phyloP scores from a whole-genome alignment of 495 filamentous ascomycete species.

The Aspergillus ostianus region DNA sequence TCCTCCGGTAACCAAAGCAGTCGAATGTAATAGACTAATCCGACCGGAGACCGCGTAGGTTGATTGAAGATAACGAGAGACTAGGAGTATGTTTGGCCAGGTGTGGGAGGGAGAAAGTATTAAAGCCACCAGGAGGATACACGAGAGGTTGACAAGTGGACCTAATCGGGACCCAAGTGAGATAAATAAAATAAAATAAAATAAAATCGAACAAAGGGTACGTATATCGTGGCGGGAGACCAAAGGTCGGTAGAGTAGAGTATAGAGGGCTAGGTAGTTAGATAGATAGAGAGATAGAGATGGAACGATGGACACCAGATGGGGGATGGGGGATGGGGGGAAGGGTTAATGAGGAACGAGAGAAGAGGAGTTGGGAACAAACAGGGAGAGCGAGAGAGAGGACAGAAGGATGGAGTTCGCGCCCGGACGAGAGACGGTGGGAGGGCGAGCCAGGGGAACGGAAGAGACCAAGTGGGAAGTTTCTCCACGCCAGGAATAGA shows the following conservation, averaged over 20 bases:
- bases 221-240: background rate
- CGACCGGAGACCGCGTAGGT: background rate
- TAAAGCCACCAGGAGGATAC: background rate
- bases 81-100: background rate
- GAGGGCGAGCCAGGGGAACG: conserved; percentile 15
- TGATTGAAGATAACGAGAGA: conserved; percentile 4
- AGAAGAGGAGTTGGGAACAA: conserved; percentile 1
- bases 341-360: conserved; percentile 5
- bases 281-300: background rate
- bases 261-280: background rate
- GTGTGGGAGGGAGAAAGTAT: background rate
- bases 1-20: background rate
- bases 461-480: conserved; percentile 8
- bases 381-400: conserved; percentile 10
- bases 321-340: background rate
- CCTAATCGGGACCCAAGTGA: background rate
- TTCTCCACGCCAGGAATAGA: conserved; percentile 31
- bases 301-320: background rate
- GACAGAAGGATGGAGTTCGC: conserved; percentile 9
- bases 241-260: too few relatives aligned
- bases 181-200: background rate
- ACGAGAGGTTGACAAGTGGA: conserved; percentile 4
- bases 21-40: background rate
- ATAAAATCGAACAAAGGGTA: background rate
- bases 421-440: conserved; percentile 5